Base-by-base conservation (phyloP, 805 yeast genomes). In the Wickerhamomyces rabaulensis region DNA sequence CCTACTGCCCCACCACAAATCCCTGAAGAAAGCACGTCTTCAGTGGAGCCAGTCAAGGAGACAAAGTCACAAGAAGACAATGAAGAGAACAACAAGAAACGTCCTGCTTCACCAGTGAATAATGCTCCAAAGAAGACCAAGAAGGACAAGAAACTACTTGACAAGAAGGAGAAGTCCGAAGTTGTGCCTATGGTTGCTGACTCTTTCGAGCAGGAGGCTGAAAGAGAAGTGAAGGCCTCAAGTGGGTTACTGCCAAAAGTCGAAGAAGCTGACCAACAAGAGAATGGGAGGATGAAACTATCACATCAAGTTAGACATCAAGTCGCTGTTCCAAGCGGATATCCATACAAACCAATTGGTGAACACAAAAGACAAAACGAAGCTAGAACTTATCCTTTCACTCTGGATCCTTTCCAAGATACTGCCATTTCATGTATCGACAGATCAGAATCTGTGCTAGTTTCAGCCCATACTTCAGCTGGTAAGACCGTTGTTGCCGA, bases 401-500 rank as follows among this genome's bases (percentile, higher is more conserved):
- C 82, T 0, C 75, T 94, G 54, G 99, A 94, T 76, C 97, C 99
- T 26, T 94, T 94, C 75, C 99, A 94, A 71, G 96, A 94, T 56
- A 91, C 96, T 17, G 87, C 98, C 15, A 84, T 94, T 52, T 90
- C 96, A 10, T 92, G 98, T 69, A 94, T 94, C 53, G 98, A 94
- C 65, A 76, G 98, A 62, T 79, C 82, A 56, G 98, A 92, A 68
- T 85, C 96, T 2, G 99, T 94, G 21, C 74, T 94, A 56, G 99
- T 94, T 6, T 90, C 97, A 29, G 99, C 99, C 0, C 99, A 92
- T 65, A 92, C 99, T 0, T 92, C 98, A 4, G 99, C 99, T 0
- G 99, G 99, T 68, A 92, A 92, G 61, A 92, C 99, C 0, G 99
- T 92, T 9, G 97, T 94, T 17, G 99, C 99, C 0, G 99, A 92